Conservation (phyloP, 345 rosid species). For the Salix caprea region DNA sequence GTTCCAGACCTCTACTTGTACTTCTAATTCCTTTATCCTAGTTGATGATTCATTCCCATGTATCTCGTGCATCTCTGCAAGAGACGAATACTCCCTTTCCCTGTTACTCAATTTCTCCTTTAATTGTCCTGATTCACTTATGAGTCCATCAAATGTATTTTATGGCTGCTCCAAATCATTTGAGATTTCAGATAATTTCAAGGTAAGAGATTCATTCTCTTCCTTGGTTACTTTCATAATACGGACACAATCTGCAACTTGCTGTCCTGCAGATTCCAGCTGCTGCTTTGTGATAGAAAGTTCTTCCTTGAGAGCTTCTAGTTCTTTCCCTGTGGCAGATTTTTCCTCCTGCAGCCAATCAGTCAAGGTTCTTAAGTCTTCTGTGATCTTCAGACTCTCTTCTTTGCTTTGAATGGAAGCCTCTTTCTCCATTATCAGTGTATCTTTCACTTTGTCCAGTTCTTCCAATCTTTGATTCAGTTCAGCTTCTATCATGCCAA, state of each 20-base stretch:
- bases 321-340: too few species aligned
- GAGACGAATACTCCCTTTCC: constrained; percentile 45
- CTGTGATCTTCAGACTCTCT: too few species aligned
- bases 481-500: too few species aligned
- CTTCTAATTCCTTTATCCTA: constrained; percentile 33
- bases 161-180: constrained; percentile 23
- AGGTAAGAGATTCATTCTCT: constrained; percentile 51
- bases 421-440: too few species aligned
- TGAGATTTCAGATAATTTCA: neutral
- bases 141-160: constrained; percentile 28
- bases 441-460: too few species aligned
- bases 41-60: constrained; percentile 41
- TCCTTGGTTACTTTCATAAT: constrained; percentile 36
- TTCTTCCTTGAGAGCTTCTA: too few species aligned
- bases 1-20: constrained; percentile 34
- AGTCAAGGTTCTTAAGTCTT: too few species aligned
- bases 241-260: constrained; percentile 7
- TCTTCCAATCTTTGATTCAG: too few species aligned
- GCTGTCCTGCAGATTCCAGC: too few species aligned
- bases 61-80: constrained; percentile 45
- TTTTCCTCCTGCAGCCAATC: too few species aligned
- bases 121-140: constrained; percentile 34
- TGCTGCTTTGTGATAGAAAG: too few species aligned
- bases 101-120: constrained; percentile 41
- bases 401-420: too few species aligned